phyloP scores from a whole-genome alignment of 129 eudicot species.

The sunflower (Helianthus annuus) region HanXRQr2.0-SUNRISE NC_035433.2:72012897-72013396 shows the following conservation, averaged over 20 bases:
- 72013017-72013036: slow-evolving; percentile 52
- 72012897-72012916: slow-evolving; percentile 47
- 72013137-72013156: slow-evolving; percentile 50
- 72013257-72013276: slow-evolving; percentile 49
- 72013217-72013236: slow-evolving; percentile 44
- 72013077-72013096: slow-evolving; percentile 53
- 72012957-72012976: neutral
- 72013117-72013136: slow-evolving; percentile 24
- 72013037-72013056: slow-evolving; percentile 65
- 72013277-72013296: slow-evolving; percentile 49
- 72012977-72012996: slow-evolving; percentile 19
- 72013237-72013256: slow-evolving; percentile 32
- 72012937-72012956: neutral
- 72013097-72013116: slow-evolving; percentile 20
- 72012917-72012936: slow-evolving; percentile 36
- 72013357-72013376: neutral
- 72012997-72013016: slow-evolving; percentile 44
- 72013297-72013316: slow-evolving; percentile 56
- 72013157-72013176: slow-evolving; percentile 44
- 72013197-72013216: slow-evolving; percentile 37
- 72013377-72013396: slow-evolving; percentile 7
- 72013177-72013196: slow-evolving; percentile 20
- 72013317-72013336: neutral
- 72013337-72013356: neutral
- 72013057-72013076: slow-evolving; percentile 57